Percentiles rank a stretch among this genome's conserved stretches.
These are phyloP conservation scores for Chrysanthemum seticuspe DNA, from an alignment of 129 eudicot species.

Conservation along the genomic window DNA sequence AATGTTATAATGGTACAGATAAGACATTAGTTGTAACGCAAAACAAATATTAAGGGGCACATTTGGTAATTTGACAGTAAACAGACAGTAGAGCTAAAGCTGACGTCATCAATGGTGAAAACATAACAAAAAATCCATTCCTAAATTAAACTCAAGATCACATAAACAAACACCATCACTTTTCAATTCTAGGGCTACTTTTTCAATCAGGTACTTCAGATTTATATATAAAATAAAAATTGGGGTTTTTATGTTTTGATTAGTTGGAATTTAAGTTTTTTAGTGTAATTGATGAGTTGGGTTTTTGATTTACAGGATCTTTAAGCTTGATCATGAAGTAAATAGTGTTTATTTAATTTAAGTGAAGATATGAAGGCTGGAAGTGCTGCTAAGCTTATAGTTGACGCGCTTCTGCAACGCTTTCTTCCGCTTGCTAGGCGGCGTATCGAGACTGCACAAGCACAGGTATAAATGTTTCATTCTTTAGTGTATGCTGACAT, in stretches of 20 bases:
- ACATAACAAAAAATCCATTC: too few species aligned
- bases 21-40: too few species aligned
- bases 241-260: neutral
- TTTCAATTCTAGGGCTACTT: neutral
- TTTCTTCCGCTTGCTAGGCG: conserved; percentile 98
- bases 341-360: conserved; percentile 16
- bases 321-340: conserved; percentile 32
- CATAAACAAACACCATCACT: too few species aligned
- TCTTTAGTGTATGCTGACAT: neutral
- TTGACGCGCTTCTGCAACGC: conserved; percentile 90
- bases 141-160: too few species aligned
- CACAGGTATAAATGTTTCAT: conserved; percentile 50
- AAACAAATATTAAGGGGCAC: too few species aligned
- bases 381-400: conserved; percentile 94
- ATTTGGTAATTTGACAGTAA: too few species aligned
- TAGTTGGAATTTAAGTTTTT: conserved; percentile 22
- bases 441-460: conserved; percentile 99
- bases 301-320: conserved; percentile 26
- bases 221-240: conserved; percentile 4
- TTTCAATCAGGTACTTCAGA: conserved; percentile 29
- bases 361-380: conserved; percentile 60
- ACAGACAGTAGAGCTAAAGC: too few species aligned
- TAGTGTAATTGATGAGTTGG: conserved; percentile 6
- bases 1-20: too few species aligned
- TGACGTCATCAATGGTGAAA: too few species aligned